Evolutionary conservation across 139 green algal species (phyloP), one percentile per base, ranked within the genome.

Genomic region (Chlamydomonas sp.): DNA sequence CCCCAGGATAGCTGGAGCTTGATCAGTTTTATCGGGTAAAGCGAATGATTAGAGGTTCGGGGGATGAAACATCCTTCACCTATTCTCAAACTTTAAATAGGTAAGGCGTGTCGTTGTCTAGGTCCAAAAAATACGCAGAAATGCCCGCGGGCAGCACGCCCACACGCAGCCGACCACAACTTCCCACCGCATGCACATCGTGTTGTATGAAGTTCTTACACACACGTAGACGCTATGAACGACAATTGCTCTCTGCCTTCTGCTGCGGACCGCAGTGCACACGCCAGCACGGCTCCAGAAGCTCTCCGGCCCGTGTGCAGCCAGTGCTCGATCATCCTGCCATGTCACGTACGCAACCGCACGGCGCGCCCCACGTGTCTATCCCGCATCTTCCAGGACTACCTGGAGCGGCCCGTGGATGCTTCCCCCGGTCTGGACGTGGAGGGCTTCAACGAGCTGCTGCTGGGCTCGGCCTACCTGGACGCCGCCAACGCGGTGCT

Each of bases 51-150:
- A 98, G 96, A 96, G 94, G 95, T 93, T 92, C 93, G 88, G 95
- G 96, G 95, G 93, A 94, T 95, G 91, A 91, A 96, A 96, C 92
- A 95, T 95, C 93, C 93, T 97, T 93, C 89, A 97, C 95, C 95
- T 96, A 97, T 98, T 97, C 95, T 98, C 96, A 97, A 98, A 98
- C 95, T 98, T 97, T 97, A 97, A 97, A 97, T 98, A 96, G 95
- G 95, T 94, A 94, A 94, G 95, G 94, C 93, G 93, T 92, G 91
- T 88, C 78, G 92, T 93, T 97, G 96, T 93, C 96, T 97, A n/a
- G n/a, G n/a, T n/a, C n/a, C n/a, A n/a, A n/a, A n/a, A n/a, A n/a
- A n/a, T n/a, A n/a, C n/a, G n/a, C n/a, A n/a, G n/a, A n/a, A 49
- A 49, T 49, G 31, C 31, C 31, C 31, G 31, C 31, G 31, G 31